These are phyloP conservation scores for Colletotrichum graminicola DNA, from an alignment of 2,329 filamentous ascomycete genomes.

Conservation along the genomic window DNA sequence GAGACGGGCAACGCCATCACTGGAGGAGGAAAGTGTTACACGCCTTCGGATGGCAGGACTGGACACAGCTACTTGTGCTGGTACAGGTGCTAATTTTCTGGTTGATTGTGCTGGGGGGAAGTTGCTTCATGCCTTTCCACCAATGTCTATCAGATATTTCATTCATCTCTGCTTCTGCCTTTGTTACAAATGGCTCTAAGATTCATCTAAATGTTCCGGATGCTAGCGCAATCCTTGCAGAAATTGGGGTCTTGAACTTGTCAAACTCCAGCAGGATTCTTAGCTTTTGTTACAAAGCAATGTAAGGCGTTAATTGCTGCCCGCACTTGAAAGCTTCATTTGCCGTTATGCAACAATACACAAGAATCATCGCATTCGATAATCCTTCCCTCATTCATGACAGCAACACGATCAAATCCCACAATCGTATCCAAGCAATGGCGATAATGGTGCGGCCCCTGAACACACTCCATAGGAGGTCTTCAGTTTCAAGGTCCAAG, in stretches of 20 bases:
- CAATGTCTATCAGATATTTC: not conserved
- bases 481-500: no score
- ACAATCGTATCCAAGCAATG: no score
- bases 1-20: conserved; percentile 1
- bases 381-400: no score
- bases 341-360: no score
- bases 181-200: not conserved
- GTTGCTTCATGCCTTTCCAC: not conserved
- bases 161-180: not conserved
- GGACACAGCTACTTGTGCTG: conserved; percentile 14
- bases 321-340: no score
- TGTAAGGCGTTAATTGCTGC: no score
- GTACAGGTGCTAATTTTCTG: conserved; percentile 5
- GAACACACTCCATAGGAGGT: no score
- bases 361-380: no score
- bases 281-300: not conserved
- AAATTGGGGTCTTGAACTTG: not conserved
- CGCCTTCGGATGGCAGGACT: conserved; percentile 6
- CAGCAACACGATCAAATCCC: no score
- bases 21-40: conserved; percentile 9
- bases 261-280: not conserved
- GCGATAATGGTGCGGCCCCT: no score
- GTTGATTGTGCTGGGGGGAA: not conserved
- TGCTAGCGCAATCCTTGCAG: not conserved
- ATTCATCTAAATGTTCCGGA: not conserved